Percentiles rank a stretch among this genome's conserved stretches.
These are phyloP conservation scores for Verticillium dahliae DNA, from an alignment of 2,329 filamentous ascomycete genomes.

Conservation along the genomic window DNA sequence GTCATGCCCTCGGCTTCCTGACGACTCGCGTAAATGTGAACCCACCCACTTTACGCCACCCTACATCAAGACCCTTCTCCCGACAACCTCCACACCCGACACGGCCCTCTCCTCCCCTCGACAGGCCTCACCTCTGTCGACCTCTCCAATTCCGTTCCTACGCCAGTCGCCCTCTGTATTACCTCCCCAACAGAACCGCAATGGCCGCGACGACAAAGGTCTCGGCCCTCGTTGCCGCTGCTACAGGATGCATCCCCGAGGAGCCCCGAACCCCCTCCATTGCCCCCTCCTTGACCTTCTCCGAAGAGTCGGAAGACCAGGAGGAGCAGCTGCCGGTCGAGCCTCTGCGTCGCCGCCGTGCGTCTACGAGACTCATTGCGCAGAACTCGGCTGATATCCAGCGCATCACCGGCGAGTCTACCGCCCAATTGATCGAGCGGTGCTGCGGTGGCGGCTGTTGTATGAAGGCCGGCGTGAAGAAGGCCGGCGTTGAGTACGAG, in stretches of 20 bases:
- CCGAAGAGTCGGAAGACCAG: slow-evolving; percentile 54
- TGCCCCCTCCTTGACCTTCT: slow-evolving; percentile 57
- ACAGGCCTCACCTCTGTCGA: background rate
- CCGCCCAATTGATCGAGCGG: slow-evolving; percentile 52
- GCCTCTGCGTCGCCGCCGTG: slow-evolving; percentile 49
- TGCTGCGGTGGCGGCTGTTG: slow-evolving; percentile 62
- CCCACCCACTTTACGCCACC: background rate
- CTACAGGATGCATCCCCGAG: slow-evolving; percentile 34
- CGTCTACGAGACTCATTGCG: slow-evolving; percentile 62
- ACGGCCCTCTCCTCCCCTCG: background rate
- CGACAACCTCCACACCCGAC: background rate
- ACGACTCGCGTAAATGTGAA: background rate
- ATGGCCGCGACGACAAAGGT: slow-evolving; percentile 27
- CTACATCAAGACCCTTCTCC: background rate
- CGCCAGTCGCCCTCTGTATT: background rate
- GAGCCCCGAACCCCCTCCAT: slow-evolving; percentile 41
- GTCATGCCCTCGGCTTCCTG: background rate
- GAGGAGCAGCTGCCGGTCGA: slow-evolving; percentile 40
- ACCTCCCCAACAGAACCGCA: background rate
- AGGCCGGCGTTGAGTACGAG: slow-evolving; percentile 44
- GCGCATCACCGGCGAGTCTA: slow-evolving; percentile 58
- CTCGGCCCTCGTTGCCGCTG: slow-evolving; percentile 31
- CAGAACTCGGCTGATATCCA: slow-evolving; percentile 57
- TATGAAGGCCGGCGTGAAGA: slow-evolving; percentile 39
- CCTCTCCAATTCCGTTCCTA: background rate